These are phyloP conservation scores for Globisporangium abappressorium DNA, from an alignment of 352 stramenopile genomes.

Conservation along the genomic window DNA sequence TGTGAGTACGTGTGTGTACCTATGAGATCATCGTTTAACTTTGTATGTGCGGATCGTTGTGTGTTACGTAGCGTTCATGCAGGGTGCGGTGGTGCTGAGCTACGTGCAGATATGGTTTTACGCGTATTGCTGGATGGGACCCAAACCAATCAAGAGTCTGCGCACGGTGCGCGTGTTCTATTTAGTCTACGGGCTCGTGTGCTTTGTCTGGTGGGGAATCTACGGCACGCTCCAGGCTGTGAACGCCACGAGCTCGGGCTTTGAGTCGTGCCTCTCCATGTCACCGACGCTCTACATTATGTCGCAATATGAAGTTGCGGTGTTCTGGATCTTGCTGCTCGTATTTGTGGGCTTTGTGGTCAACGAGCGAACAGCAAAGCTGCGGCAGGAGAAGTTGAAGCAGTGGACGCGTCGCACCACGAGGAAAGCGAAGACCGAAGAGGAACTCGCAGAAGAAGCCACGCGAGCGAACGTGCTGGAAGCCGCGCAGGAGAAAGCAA, in stretches of 20 bases:
- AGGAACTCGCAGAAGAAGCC: slow-evolving; percentile 27
- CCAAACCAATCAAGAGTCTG: slow-evolving; percentile 48
- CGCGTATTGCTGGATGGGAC: slow-evolving; percentile 71
- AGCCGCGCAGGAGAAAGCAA: slow-evolving; percentile 33
- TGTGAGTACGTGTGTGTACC: neutral
- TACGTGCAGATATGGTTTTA: slow-evolving; percentile 68
- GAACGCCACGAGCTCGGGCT: slow-evolving; percentile 55
- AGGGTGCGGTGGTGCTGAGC: slow-evolving; percentile 62
- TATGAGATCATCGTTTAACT: too few species aligned
- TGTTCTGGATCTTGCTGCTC: slow-evolving; percentile 63
- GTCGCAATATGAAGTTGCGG: slow-evolving; percentile 63
- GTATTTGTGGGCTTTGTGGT: slow-evolving; percentile 44
- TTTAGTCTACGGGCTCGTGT: slow-evolving; percentile 52
- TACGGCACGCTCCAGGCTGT: slow-evolving; percentile 61
- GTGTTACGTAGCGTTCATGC: slow-evolving; percentile 44
- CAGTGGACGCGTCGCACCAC: slow-evolving; percentile 29
- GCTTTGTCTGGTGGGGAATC: slow-evolving; percentile 61
- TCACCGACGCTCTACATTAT: slow-evolving; percentile 68
- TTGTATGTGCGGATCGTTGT: too few species aligned
- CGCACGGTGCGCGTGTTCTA: slow-evolving; percentile 65
- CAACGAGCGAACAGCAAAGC: slow-evolving; percentile 42
- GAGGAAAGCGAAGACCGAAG: slow-evolving; percentile 29
- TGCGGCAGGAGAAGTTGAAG: slow-evolving; percentile 37
- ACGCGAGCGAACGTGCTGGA: slow-evolving; percentile 29
- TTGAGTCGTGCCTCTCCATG: slow-evolving; percentile 65